A percentile compares a stretch with the other conserved stretches of the same genome.
These are phyloP conservation scores for Teratosphaeria zuluensis DNA, from an alignment of 2,329 filamentous ascomycete genomes.

Conservation along the genomic window DNA sequence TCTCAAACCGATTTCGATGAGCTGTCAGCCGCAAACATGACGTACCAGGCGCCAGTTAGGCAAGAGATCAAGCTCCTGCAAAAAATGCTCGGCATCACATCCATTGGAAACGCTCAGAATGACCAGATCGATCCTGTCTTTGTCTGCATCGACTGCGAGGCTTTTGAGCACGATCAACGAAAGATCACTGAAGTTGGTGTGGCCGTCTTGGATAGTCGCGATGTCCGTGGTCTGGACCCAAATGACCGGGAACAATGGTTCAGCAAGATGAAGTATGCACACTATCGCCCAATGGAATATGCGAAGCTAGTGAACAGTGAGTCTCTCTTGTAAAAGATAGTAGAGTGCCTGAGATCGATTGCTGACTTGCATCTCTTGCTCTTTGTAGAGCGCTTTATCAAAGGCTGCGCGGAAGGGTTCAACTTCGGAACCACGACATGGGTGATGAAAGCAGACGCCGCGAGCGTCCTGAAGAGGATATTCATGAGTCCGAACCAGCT, in stretches of 20 bases:
- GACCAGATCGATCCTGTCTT: slow-evolving; percentile 13
- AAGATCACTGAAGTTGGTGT: slow-evolving; percentile 23
- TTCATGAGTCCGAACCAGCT: slow-evolving; percentile 7
- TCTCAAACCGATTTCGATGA: background rate
- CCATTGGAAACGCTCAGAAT: background rate
- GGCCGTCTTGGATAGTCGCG: slow-evolving; percentile 16
- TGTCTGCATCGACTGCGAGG: slow-evolving; percentile 21
- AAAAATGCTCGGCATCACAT: background rate
- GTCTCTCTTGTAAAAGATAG: background rate
- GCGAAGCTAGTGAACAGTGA: slow-evolving; percentile 12
- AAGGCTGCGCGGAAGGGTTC: slow-evolving; percentile 19
- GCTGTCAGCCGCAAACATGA: background rate
- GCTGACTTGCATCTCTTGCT: background rate
- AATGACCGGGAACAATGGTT: slow-evolving; percentile 7
- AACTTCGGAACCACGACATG: slow-evolving; percentile 16
- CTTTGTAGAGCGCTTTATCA: slow-evolving; percentile 8
- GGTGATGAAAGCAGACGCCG: slow-evolving; percentile 7
- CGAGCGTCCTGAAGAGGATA: slow-evolving; percentile 5
- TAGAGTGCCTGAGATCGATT: background rate
- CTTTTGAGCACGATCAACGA: slow-evolving; percentile 14
- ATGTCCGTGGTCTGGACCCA: slow-evolving; percentile 3
- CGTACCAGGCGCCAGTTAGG: background rate
- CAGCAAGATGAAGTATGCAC: slow-evolving; percentile 13
- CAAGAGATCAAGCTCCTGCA: background rate
- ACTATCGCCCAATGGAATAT: slow-evolving; percentile 17